Conservation (phyloP, 345 rosid species). For the Noccaea caerulescens region DNA sequence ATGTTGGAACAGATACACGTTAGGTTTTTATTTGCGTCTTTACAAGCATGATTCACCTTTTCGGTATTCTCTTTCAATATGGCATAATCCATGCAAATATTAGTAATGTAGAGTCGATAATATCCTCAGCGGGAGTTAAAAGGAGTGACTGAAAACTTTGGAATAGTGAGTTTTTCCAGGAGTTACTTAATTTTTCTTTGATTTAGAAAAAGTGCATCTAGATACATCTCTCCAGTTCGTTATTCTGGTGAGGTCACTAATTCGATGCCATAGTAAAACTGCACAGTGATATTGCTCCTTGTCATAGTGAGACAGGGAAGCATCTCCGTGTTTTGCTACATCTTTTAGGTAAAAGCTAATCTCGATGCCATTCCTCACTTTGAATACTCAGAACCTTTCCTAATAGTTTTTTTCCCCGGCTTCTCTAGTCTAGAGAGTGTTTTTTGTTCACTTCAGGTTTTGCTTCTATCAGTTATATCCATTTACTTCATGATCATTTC, state of each 20-base stretch:
- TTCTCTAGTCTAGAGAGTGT: not conserved
- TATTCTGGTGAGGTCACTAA: conserved; percentile 79
- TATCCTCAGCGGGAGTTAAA: conserved; percentile 43
- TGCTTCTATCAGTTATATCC: not conserved
- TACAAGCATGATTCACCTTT: conserved; percentile 31
- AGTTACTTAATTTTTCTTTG: not conserved
- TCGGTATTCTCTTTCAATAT: conserved; percentile 33
- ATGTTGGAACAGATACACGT: conserved; percentile 1
- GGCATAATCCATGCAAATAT: conserved; percentile 49
- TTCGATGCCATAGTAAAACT: conserved; percentile 68
- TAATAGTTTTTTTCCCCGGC: not conserved
- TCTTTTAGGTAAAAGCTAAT: conserved; percentile 8
- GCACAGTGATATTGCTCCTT: conserved; percentile 67
- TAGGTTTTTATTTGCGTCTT: not conserved
- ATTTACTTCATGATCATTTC: conserved; percentile 10
- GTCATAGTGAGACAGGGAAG: conserved; percentile 58
- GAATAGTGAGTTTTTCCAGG: conserved; percentile 3
- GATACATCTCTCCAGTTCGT: conserved; percentile 79
- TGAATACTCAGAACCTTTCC: not conserved
- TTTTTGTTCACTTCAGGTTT: not conserved
- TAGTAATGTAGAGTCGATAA: conserved; percentile 42
- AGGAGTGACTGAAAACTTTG: conserved; percentile 42
- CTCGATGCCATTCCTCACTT: not conserved
- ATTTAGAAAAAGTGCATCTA: conserved; percentile 55
- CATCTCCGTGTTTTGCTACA: conserved; percentile 63